These are phyloP conservation scores for Beta vulgaris DNA, from an alignment of 148 eudicot species.

Conservation along the genomic window DNA sequence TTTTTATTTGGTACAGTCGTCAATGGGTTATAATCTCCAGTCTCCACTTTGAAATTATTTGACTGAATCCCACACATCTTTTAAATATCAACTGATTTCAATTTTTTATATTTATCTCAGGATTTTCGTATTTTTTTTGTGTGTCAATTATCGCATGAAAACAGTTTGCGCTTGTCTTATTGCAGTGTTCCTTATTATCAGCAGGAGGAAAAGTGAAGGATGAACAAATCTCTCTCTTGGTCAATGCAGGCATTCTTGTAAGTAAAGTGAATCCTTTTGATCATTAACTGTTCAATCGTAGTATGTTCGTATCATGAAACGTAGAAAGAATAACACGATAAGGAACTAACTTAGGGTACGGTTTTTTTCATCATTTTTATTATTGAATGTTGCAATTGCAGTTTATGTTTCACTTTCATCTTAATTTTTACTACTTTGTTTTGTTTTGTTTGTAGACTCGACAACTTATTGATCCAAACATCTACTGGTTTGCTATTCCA, in stretches of 20 bases:
- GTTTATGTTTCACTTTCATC: neutral
- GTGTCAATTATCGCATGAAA: neutral
- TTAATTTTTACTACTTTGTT: slow-evolving; percentile 6
- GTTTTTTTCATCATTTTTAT: neutral
- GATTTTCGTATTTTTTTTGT: neutral
- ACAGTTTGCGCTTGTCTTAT: slow-evolving; percentile 4
- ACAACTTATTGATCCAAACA: slow-evolving; percentile 80
- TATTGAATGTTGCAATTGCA: neutral
- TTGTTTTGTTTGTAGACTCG: slow-evolving; percentile 54
- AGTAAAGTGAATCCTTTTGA: slow-evolving; percentile 27
- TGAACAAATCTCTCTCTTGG: slow-evolving; percentile 71
- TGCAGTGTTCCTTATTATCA: slow-evolving; percentile 68
- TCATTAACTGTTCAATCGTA: neutral
- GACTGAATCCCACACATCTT: neutral
- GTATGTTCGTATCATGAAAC: no score
- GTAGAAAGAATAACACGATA: neutral
- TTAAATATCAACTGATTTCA: no score
- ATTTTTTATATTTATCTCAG: neutral
- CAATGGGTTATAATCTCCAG: neutral
- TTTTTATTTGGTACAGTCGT: neutral
- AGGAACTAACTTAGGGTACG: neutral
- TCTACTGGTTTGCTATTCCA: slow-evolving; percentile 98
- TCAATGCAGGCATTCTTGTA: slow-evolving; percentile 87
- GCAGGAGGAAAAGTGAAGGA: slow-evolving; percentile 83
- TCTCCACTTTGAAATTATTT: neutral